A percentile compares a stretch with the other conserved stretches of the same genome.
Conservation (phyloP, 2,329 filamentous ascomycete genomes). For the Alternaria triticimaculans region DNA sequence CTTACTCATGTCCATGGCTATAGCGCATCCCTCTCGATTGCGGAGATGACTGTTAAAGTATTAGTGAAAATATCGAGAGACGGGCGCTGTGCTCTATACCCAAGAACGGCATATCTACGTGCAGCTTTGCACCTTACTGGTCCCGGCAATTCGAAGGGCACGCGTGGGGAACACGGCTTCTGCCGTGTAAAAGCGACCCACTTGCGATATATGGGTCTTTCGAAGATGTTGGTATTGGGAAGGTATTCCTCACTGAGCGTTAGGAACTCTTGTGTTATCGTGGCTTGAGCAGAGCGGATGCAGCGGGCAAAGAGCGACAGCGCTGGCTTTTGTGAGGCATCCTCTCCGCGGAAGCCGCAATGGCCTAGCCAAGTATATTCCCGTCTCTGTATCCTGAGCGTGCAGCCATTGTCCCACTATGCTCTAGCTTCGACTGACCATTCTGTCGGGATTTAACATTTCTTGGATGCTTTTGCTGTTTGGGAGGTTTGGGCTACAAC, state of each 20-base stretch:
- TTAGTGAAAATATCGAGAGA: neutral
- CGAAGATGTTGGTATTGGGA: neutral
- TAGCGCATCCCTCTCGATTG: constrained; percentile 7
- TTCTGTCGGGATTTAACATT: neutral
- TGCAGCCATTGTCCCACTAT: constrained; percentile 1
- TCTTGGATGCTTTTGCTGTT: neutral
- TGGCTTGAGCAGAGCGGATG: neutral
- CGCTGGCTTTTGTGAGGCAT: neutral
- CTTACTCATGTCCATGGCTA: constrained; percentile 4
- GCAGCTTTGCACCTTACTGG: neutral
- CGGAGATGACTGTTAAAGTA: constrained; percentile 6
- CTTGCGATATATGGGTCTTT: neutral
- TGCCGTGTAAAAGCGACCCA: neutral
- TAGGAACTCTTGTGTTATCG: neutral
- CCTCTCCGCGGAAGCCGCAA: constrained; percentile 4
- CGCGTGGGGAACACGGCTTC: neutral
- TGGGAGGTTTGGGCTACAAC: neutral
- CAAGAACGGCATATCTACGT: neutral
- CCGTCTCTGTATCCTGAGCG: neutral
- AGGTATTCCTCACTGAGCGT: neutral
- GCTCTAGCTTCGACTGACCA: neutral
- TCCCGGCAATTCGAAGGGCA: neutral
- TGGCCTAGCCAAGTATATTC: neutral
- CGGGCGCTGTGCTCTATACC: neutral
- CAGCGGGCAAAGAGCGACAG: neutral